Evolutionary conservation across 164 flowering plant species (phyloP), one percentile per base, ranked within the genome.

Genomic region (Stephania cephalantha): DNA sequence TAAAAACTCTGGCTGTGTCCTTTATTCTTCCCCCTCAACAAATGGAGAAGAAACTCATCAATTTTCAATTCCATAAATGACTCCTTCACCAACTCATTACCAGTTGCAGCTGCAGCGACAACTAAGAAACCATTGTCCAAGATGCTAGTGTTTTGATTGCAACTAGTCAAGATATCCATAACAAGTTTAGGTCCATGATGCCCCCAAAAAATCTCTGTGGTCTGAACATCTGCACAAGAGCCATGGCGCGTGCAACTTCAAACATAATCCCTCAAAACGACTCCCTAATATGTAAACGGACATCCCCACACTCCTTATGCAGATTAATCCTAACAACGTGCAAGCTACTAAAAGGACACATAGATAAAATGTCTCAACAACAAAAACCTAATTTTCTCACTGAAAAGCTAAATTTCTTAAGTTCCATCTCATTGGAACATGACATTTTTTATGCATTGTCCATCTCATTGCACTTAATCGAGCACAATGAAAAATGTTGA

Each of bases 41-140:
- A 70, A 80, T 84, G 80, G 53, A 88, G 68, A 29, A 96, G 86
- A 70, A 88, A 84, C 85, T 89, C 94, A 77, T 89, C 98, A 76
- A 96, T 84, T 77, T 91, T 88, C 78, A 94, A 78, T 55, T 94
- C 97, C 92, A 94, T 86, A 79, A 92, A 92, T 48, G 85, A 79
- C 75, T 91, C 91, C 79, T 96, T 96, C 31, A 93, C 77, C 74
- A 96, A 75, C 85, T 96, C 99, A 85, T 92, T 90, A 73, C 95
- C 91, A 75, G 95, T 86, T 71, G 97, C 85, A 75, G 99, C 95
- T 2, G 92, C 94, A 77, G 95, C 87, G 71, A 96, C 92, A 73
- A 92, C 94, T 20, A 94, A 76, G 78, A 94, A 92, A 64, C 89
- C 88, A 75, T 79, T 72, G 78, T 85, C 79, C 82, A 94, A 79